Base-by-base conservation (phyloP, 1,284 basidiomycete species). In the Pascua sp. region DNA sequence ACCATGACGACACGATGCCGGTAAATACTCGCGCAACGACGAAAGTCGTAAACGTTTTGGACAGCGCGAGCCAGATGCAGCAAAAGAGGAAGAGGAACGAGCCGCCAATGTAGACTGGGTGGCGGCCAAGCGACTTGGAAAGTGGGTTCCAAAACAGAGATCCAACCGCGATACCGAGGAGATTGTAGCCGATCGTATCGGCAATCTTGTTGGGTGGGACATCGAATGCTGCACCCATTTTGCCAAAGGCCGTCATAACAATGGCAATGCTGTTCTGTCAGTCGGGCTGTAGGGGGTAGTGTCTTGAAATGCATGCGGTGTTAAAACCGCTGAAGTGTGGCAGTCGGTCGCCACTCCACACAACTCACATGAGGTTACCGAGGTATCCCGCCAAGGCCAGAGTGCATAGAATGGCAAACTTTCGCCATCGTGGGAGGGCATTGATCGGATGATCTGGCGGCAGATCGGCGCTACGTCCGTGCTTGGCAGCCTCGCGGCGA, bases 161-260 rank as follows among this genome's bases (percentile, higher is more conserved):
- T 2, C 76, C 76, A 5, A 74, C 68, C 1, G 72, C 75, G 17
- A 72, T 64, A 39, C 76, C 76, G 13, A 77, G 68, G n/a, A 77
- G 66, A 16, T 60, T 61, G 62, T 75, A 75, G 12, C 75, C 75
- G 52, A 77, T 72, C 1, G 73, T 65, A 59, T 76, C 71, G 36
- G 75, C 70, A 9, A 68, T 69, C 5, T 65, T 57, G 4, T 66
- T 53, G 5, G 71, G 68, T n/a, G 63, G 57, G 4, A 62, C 60
- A 11, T 13, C n/a, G 15, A 57, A 55, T 9, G 36, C 2, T n/a
- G 41, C 32, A 11, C 36, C 53, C 43, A 60, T 55, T 37, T 10
- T 16, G 16, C 5, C 15, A n/a, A 65, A 61, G 8, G 63, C 61
- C 4, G 53, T 53, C 42, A 61, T 51, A 15, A 60, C 43, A 32